Percentiles rank a stretch among this genome's conserved stretches.
These are phyloP conservation scores for Schizophyllum amplum DNA, from an alignment of 1,284 basidiomycete species.

Conservation along the genomic window DNA sequence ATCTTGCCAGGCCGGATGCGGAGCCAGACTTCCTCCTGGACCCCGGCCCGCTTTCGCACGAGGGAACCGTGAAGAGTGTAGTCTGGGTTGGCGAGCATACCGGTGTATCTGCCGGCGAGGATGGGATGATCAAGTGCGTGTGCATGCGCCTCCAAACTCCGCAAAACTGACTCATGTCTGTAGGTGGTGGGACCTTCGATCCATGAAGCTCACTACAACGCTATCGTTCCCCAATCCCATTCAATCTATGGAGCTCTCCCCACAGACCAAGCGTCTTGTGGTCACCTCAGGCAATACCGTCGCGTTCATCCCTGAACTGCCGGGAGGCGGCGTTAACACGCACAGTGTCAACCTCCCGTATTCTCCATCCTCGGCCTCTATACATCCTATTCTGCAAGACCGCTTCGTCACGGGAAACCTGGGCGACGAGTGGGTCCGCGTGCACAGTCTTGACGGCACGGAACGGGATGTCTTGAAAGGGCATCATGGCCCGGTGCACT, in stretches of 20 bases:
- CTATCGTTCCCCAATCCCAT: slow-evolving; percentile 76
- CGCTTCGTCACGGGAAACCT: slow-evolving; percentile 90
- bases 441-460: slow-evolving; percentile 86
- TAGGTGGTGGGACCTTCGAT: slow-evolving; percentile 96
- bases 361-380: slow-evolving; percentile 83
- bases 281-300: slow-evolving; percentile 91
- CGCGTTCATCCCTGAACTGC: slow-evolving; percentile 72
- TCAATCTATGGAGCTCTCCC: slow-evolving; percentile 89
- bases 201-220: slow-evolving; percentile 61
- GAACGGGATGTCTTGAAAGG: slow-evolving; percentile 93
- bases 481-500: slow-evolving; percentile 96
- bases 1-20: slow-evolving; percentile 77
- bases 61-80: slow-evolving; percentile 86
- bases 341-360: slow-evolving; percentile 72
- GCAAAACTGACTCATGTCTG: slow-evolving; percentile 2
- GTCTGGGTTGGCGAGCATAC: slow-evolving; percentile 87
- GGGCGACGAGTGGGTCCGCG: slow-evolving; percentile 92
- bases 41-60: slow-evolving; percentile 58
- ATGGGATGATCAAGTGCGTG: slow-evolving; percentile 80
- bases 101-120: slow-evolving; percentile 87
- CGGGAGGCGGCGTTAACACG: slow-evolving; percentile 42
- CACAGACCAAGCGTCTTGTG: slow-evolving; percentile 78
- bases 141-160: slow-evolving; percentile 5
- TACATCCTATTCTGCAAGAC: slow-evolving; percentile 85
- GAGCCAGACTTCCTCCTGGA: slow-evolving; percentile 77